Evolutionary conservation across 345 rosid species (phyloP), one percentile per base, ranked within the genome.

Genomic region (Rhodamnia argentea): DNA sequence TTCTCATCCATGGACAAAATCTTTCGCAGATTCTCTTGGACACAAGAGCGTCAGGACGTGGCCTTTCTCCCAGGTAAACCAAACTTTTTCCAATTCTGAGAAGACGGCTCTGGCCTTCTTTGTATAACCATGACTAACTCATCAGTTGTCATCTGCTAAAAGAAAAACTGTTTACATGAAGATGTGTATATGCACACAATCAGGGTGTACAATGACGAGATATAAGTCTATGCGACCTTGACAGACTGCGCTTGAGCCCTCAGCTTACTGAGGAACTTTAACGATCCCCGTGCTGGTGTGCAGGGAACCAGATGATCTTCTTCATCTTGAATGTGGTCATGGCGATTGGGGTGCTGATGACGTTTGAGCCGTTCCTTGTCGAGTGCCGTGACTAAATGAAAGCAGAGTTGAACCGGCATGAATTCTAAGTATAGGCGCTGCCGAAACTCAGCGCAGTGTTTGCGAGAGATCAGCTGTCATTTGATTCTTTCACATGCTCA

Each of bases 221-320:
- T n/a, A 81, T 44, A 51, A 81, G 10, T 47, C 83, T 23, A 42
- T 27, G 54, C n/a, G 54, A 47, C 29, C 83, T 3, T 47, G 83
- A 47, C 23, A 81, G 76, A 7, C 23, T 12, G 42, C 10, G 42
- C 76, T 32, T 64, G 76, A 64, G 42, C 76, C 16, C 23, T 64
- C 42, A 29, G 42, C 42, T 32, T 20, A 62, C 40, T 64, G 42
- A 81, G 20, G 29, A 81, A n/a, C 52, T 47, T 26, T 44, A 16
- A 64, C 12, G 23, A 64, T 6, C 76, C 76, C 23, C 5, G 29
- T 81, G 9, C 83, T 82, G 82, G 24, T 60, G 84, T 90, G 91
- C 92, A 94, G 99, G 96, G 37, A 87, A 56, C 78, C 94, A 93
- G 58, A 88, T 91, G 89, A 94, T 94, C 55, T 96, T 96, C 94